Evolutionary conservation across 148 eudicot species (phyloP).

Genomic region (Chenopodium quinoa): DNA sequence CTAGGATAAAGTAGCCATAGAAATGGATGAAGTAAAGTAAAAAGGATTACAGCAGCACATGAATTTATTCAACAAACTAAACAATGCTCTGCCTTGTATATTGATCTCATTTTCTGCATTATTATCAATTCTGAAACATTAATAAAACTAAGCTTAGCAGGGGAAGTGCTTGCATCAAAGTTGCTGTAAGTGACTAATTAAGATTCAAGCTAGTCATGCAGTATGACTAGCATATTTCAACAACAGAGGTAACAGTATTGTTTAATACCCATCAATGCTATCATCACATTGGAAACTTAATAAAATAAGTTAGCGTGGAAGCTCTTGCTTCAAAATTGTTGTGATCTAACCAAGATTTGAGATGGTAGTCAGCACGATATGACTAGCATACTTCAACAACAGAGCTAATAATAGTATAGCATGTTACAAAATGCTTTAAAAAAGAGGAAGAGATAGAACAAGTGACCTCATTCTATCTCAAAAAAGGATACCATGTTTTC

Average conservation of each 20-base stretch:
- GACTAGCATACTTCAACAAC: neutral
- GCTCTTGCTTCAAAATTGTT: too few relatives aligned
- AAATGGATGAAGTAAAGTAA: too few relatives aligned
- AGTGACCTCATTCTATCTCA: neutral
- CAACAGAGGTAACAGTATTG: neutral
- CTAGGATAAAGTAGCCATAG: neutral
- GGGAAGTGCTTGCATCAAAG: neutral
- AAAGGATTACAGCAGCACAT: too few relatives aligned
- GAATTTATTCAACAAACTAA: neutral
- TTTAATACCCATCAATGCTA: too few relatives aligned
- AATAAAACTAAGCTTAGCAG: neutral
- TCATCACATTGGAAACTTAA: too few relatives aligned
- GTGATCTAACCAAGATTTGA: too few relatives aligned
- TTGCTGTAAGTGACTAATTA: neutral
- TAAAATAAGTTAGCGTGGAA: too few relatives aligned
- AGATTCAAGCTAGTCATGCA: neutral
- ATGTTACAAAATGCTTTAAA: neutral
- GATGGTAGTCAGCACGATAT: neutral
- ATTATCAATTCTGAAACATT: neutral
- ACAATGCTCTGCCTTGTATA: neutral
- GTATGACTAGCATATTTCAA: neutral
- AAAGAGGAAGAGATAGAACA: neutral
- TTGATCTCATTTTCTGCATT: neutral
- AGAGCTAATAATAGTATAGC: neutral
- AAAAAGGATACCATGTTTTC: neutral